A percentile compares a stretch with the other conserved stretches of the same genome.
These are phyloP conservation scores for Hypomyces rosellus DNA, from an alignment of 2,329 filamentous ascomycete species.

Conservation along the genomic window DNA sequence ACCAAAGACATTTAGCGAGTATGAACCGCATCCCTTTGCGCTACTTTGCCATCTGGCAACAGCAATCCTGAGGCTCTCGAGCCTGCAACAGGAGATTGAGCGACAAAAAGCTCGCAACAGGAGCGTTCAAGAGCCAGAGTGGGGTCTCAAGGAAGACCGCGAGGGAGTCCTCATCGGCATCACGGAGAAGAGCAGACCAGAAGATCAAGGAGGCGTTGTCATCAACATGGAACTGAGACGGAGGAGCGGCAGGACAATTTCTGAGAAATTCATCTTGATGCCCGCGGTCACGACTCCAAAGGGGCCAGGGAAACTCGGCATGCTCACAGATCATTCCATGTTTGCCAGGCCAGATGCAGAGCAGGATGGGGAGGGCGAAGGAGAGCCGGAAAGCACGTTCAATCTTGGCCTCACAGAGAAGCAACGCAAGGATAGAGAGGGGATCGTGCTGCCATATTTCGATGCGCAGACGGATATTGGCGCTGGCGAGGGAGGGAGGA, in stretches of 20 bases:
- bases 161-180: conserved; percentile 75
- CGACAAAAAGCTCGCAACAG: conserved; percentile 69
- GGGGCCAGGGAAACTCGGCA: conserved; percentile 34
- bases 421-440: conserved; percentile 78
- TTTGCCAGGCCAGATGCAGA: conserved; percentile 46
- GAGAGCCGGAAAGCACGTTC: conserved; percentile 69
- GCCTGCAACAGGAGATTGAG: conserved; percentile 67
- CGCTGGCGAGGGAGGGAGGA: conserved; percentile 80
- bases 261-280: conserved; percentile 56
- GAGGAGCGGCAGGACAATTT: conserved; percentile 70
- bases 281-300: conserved; percentile 19
- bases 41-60: conserved; percentile 83
- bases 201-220: conserved; percentile 49
- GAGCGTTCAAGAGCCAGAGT: conserved; percentile 68
- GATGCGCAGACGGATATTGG: conserved; percentile 82
- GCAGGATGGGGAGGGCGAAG: conserved; percentile 37
- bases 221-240: conserved; percentile 81
- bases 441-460: conserved; percentile 89
- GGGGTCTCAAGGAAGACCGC: conserved; percentile 68
- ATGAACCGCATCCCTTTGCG: conserved; percentile 63
- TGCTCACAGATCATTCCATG: conserved; percentile 71
- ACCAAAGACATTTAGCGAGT: conserved; percentile 39
- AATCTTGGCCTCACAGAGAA: conserved; percentile 83
- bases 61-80: conserved; percentile 67
- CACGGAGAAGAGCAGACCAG: conserved; percentile 38